Evolutionary conservation across 1,284 basidiomycete species (phyloP).

Genomic region (Microbotryum saponariae): DNA sequence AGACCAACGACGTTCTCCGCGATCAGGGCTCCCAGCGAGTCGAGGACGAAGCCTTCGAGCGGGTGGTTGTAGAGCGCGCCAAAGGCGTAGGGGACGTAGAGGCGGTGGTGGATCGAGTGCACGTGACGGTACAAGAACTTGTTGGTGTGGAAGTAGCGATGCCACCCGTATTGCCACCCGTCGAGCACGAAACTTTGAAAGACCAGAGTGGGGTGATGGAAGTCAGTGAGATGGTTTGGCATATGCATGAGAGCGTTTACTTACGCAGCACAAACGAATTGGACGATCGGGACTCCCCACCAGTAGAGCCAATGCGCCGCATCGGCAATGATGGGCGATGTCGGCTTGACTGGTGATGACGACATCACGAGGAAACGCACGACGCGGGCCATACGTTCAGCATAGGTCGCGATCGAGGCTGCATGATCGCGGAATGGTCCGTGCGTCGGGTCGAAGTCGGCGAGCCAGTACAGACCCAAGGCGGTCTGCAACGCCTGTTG

Average conservation of each 20-base stretch:
- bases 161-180: conserved; percentile 96
- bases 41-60: conserved; percentile 84
- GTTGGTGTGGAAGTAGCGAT: conserved; percentile 76
- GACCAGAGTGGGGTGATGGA: conserved; percentile 7
- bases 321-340: conserved; percentile 36
- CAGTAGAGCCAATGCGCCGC: conserved; percentile 73
- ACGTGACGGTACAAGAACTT: conserved; percentile 84
- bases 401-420: conserved; percentile 26
- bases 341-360: neutral
- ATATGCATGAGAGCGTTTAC: conserved; percentile 41
- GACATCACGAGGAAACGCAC: conserved; percentile 11
- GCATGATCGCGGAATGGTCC: conserved; percentile 51
- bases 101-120: conserved; percentile 90
- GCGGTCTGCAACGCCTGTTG: conserved; percentile 80
- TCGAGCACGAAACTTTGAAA: conserved; percentile 76
- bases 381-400: neutral
- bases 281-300: conserved; percentile 78
- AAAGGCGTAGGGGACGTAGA: conserved; percentile 95
- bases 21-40: conserved; percentile 70
- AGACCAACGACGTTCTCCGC: conserved; percentile 66
- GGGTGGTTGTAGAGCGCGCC: conserved; percentile 98
- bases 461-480: conserved; percentile 64
- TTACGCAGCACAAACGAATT: conserved; percentile 76
- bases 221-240: too few species aligned
- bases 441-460: conserved; percentile 45